Evolutionary conservation across 2,329 filamentous ascomycete species (phyloP).

Genomic region (Passalora sequoiae): DNA sequence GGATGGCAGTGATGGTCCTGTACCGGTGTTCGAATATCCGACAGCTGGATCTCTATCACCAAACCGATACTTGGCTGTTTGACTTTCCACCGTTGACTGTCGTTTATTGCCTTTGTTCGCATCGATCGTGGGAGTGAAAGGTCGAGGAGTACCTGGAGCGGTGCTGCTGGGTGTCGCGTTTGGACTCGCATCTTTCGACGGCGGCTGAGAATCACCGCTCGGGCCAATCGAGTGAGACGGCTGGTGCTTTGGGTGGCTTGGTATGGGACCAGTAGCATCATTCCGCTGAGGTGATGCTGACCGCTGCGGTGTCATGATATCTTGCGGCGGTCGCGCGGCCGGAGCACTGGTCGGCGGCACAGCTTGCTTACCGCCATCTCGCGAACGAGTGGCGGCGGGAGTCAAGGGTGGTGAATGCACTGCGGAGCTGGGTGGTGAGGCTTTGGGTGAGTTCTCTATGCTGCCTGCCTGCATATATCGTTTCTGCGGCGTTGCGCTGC

Average conservation of each 20-base stretch:
- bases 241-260: conserved; percentile 45
- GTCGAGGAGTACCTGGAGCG: conserved; percentile 50
- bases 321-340: conserved; percentile 38
- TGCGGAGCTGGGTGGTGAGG: conserved; percentile 62
- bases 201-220: conserved; percentile 49
- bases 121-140: conserved; percentile 60
- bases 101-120: conserved; percentile 80
- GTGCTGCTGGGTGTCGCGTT: conserved; percentile 51
- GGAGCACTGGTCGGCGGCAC: conserved; percentile 21
- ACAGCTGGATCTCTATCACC: conserved; percentile 65
- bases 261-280: conserved; percentile 34
- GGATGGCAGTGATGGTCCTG: conserved; percentile 30
- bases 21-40: conserved; percentile 42
- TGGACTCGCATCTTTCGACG: conserved; percentile 58
- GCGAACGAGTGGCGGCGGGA: conserved; percentile 67
- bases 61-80: conserved; percentile 74
- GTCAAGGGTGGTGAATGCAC: conserved; percentile 87
- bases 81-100: conserved; percentile 51
- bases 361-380: conserved; percentile 42
- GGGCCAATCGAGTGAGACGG: conserved; percentile 55
- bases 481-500: conserved; percentile 34
- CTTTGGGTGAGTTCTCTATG: conserved; percentile 53
- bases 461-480: conserved; percentile 40
- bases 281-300: conserved; percentile 32
- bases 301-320: conserved; percentile 61